These are phyloP conservation scores for Xylaria multiplex DNA, from an alignment of 2,329 filamentous ascomycete genomes.

Conservation along the genomic window DNA sequence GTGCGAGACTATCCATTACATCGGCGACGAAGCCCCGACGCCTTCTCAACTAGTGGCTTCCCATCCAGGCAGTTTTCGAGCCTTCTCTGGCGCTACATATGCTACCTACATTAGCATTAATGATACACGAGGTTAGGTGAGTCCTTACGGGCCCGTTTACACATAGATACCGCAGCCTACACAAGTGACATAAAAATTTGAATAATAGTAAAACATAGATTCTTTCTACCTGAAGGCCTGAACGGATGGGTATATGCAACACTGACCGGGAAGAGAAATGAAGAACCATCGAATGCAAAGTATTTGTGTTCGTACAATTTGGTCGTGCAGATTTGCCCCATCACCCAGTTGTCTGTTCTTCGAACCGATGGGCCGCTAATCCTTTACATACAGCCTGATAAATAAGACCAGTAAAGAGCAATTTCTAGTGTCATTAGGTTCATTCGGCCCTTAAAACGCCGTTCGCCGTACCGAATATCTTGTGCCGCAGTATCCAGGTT, in stretches of 20 bases:
- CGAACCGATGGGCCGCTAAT: slow-evolving; percentile 8
- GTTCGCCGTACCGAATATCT: slow-evolving; percentile 31
- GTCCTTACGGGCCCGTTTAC: background rate
- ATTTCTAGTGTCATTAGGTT: slow-evolving; percentile 28
- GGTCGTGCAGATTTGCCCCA: slow-evolving; percentile 30
- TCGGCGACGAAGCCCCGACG: too few species aligned
- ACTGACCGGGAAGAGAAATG: slow-evolving; percentile 15
- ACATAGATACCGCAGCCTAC: too few species aligned
- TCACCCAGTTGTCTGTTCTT: slow-evolving; percentile 23
- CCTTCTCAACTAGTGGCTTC: background rate
- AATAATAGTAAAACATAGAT: slow-evolving; percentile 26
- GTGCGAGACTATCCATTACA: background rate
- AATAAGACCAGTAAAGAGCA: slow-evolving; percentile 21
- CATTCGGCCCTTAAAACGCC: slow-evolving; percentile 34
- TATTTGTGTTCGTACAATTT: slow-evolving; percentile 32
- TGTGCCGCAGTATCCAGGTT: slow-evolving; percentile 34
- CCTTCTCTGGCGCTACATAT: too few species aligned
- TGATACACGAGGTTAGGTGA: background rate
- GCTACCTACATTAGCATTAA: background rate
- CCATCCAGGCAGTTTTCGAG: background rate
- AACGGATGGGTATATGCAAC: slow-evolving; percentile 37
- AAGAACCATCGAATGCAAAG: slow-evolving; percentile 27
- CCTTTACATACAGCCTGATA: slow-evolving; percentile 9
- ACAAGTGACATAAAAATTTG: background rate
- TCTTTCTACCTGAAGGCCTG: slow-evolving; percentile 26